Base-by-base conservation (phyloP, 371 early-diverging fungal genomes). In the Lichtheimia ramosa region DNA sequence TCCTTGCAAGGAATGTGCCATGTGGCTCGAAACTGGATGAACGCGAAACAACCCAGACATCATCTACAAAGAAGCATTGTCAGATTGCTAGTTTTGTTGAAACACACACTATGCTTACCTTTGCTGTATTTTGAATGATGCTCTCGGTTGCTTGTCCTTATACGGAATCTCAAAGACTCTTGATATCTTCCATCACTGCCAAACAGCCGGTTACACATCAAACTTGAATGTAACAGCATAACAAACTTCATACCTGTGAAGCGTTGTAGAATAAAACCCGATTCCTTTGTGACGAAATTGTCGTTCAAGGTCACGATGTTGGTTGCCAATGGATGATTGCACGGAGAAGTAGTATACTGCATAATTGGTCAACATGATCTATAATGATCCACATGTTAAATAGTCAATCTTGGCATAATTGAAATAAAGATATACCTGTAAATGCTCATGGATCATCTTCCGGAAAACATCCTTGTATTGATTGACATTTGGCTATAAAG, bases 1-100 rank as follows among this genome's bases (percentile, higher is more conserved):
- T 83, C 40, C 75, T 63, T 1, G 75, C 82, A 14, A 89, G 65
- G 69, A 88, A 85, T 1, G 83, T 79, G 3, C 66, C 62, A 20
- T 64, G 65, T 10, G 86, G 51, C 15, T 83, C 81, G 61, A 89
- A 88, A 2, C 48, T 58, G 10, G 70, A 57, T 0, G 64, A 58
- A 3, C 63, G 64, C 0, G 91, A 84, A 3, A 89, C 58, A 3
- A 85, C 82, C 91, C 91, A 91, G 1, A 91, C 62, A 60, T 89
- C 89, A 43, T 88, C 91, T 72, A 69, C 56, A 55, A 6, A 42
- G 24, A 43, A 54, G 20, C 40, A 15, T 28, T 21, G 15, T 43
- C 16, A 46, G 21, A 46, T 8, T 16, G 3, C 25, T 16, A 8
- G 21, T 5, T 24, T 14, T 51, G 51, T 5, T 6, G 21, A 49